Base-by-base conservation (phyloP, 2,329 filamentous ascomycete species). In the Aspergillus bombycis region DNA sequence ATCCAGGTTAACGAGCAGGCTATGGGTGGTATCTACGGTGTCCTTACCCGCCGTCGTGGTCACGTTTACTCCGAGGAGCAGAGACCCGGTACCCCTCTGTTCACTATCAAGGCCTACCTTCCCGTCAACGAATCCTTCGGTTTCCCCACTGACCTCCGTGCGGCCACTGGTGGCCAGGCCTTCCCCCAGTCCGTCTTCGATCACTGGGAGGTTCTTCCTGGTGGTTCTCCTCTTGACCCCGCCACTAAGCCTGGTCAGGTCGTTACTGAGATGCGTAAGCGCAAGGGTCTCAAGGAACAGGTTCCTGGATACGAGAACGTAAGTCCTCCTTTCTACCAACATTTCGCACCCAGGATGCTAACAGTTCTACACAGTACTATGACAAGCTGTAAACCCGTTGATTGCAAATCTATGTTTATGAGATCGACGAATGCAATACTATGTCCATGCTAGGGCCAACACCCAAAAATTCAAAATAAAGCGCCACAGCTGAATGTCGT, bases 21-120 rank as follows among this genome's bases (percentile, higher is more conserved):
- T 81, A 98, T 99, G 95, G 95, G 95, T 88, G 95, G 95, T 89
- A 96, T 99, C 84, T 99, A 99, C 85, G 92, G 94, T 91, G 94
- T 97, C 80, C 92, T 99, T 77, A 97, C 94, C 84, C 91, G 94
- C 79, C 88, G 94, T 83, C 91, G 95, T 91, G 95, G 95, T 88
- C 94, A 98, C 89, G 95, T 99, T 84, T 97, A 98, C 89, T 86
- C 87, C 81, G 95, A 99, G 87, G 92, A 96, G 87, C 95, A 99
- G 88, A 93, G 95, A 79, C 92, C 94, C 69, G 95, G 95, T 84
- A 99, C 95, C 81, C 95, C 95, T 84, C 91, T 99, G 68, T 99
- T 98, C 92, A 98, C 92, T 84, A 92, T 99, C 88, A 97, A 96
- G 89, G 93, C 93, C 68, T 96, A 96, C 86, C 87, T 97, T 73